Evolutionary conservation across 2,329 filamentous ascomycete species (phyloP), one percentile per base, ranked within the genome.

Genomic region (Pseudocercospora cruenta): DNA sequence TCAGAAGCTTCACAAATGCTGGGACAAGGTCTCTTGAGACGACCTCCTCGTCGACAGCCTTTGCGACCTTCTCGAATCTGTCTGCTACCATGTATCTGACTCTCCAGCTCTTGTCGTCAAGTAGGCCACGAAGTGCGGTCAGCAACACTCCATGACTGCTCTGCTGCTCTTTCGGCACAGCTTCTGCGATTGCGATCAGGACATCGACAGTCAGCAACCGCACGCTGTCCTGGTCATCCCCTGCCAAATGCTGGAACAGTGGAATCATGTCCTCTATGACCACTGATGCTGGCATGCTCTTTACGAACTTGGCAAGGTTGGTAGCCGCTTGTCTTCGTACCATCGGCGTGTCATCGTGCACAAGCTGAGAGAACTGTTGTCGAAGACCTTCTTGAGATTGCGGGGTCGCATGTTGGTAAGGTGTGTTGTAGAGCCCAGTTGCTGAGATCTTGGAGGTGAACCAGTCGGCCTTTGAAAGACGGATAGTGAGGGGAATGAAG

Each of bases 51-150:
- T 98, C 94, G 59, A 99, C 95, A 33, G 95, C 95, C 84, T 97
- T 98, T 69, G 95, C 95, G 79, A 99, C 96, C 93, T 98, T 97
- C 81, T 99, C 95, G 77, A 97, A 99, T 78, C 93, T 89, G 80
- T 99, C 95, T 58, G 95, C 95, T 74, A 99, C 95, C 95, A 99
- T 99, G 81, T 98, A 99, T 78, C 95, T 89, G 67, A 99, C 95
- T 77, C 95, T 90, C 95, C 95, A 99, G 83, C 95, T 98, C 88
- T 98, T 99, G 80, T 99, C 95, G 76, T 97, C 95, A 82, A 99
- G 98, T 77, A 99, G 82, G 82, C 88, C 96, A 75, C 95, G 90
- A 76, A 99, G 83, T 54, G 94, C 93, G 59, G 92, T 94, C 75
- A 99, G 85, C 65, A 99, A 83, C 64, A 98, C 93, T 61, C 94